Base-by-base conservation (phyloP, 305 asterid species). In the Solanum hybrid region DNA sequence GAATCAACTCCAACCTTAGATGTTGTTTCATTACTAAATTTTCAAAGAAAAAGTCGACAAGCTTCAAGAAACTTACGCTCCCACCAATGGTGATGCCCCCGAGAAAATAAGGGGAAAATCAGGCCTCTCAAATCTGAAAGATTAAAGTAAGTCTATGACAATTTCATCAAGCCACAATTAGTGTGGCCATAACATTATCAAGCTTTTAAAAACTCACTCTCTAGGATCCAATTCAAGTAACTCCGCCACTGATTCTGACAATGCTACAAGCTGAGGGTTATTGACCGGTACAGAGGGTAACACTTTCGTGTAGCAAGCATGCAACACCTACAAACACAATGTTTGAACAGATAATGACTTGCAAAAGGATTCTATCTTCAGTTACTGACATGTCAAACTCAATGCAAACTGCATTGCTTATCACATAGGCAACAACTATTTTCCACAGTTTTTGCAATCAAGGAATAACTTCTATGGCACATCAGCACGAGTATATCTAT, bases 241-340 rank as follows among this genome's bases (percentile, higher is more conserved):
- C 46, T 93, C 98, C 4, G 97, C 97, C 83, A 97, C 97, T 29
- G 98, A 94, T 86, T 94, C 97, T 2, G 99, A 97, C 96, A 94
- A 95, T 67, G 95, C 96, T 86, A 97, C 97, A 87, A 96, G 98
- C 90, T 95, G 98, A 86, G 99, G 99, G 91, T 94, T 91, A 89
- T 97, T 97, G 37, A 95, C 99, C 92, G 92, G 93, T 71, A 89
- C 99, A 11, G 99, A 95, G 5, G 99, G 99, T 82, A 95, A 95
- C 86, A 95, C 97, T 93, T 93, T 96, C 36, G 98, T 94, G 87
- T 95, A 97, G 92, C 98, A 97, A 89, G 99, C 94, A 93, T 93
- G 98, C 91, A 95, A 92, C 46, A 97, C 98, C 99, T 97, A 84
- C 75, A 11, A 51, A 1, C 11, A 6, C 75, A 84, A 84, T 22